Percentiles rank a stretch among this genome's conserved stretches.
Evolutionary conservation across 2,329 filamentous ascomycete genomes (phyloP).

Genomic region (Trichoderma koningii): DNA sequence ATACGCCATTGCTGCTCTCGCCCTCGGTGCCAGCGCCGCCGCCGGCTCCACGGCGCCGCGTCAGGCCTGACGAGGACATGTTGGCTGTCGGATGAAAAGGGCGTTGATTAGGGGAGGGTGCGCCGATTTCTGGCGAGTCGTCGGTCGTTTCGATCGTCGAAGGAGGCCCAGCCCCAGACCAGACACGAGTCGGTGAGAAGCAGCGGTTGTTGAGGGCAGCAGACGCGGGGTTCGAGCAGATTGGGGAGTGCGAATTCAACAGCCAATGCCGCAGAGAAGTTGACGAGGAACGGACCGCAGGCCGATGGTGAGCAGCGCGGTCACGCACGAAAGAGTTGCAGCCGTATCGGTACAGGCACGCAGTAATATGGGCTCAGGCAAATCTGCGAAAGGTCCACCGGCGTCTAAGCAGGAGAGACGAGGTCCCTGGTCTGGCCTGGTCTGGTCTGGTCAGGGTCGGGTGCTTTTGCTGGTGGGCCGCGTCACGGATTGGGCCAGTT

Average conservation of each 20-base stretch:
- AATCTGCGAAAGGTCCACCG: conserved; percentile 29
- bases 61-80: conserved; percentile 56
- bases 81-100: conserved; percentile 23
- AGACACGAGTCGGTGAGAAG: conserved; percentile 24
- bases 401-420: conserved; percentile 25
- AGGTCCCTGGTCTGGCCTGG: conserved; percentile 17
- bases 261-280: not conserved
- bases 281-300: conserved; percentile 9
- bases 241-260: not conserved
- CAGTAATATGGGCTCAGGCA: conserved; percentile 17
- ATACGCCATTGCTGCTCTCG: conserved; percentile 58
- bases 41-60: conserved; percentile 67
- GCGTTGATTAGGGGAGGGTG: conserved; percentile 9
- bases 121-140: conserved; percentile 21
- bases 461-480: conserved; percentile 20
- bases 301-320: conserved; percentile 14
- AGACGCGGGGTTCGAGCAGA: conserved; percentile 1
- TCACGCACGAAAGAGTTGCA: conserved; percentile 1
- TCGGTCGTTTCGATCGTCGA: conserved; percentile 22
- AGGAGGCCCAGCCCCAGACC: conserved; percentile 18
- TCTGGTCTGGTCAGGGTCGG: not conserved
- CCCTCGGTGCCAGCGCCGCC: conserved; percentile 58
- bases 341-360: too few relatives aligned
- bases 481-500: conserved; percentile 19
- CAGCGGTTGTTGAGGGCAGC: conserved; percentile 4